Base-by-base conservation (phyloP, 192 early-diverging fungal genomes). In the Mortierella antarctica region DNA sequence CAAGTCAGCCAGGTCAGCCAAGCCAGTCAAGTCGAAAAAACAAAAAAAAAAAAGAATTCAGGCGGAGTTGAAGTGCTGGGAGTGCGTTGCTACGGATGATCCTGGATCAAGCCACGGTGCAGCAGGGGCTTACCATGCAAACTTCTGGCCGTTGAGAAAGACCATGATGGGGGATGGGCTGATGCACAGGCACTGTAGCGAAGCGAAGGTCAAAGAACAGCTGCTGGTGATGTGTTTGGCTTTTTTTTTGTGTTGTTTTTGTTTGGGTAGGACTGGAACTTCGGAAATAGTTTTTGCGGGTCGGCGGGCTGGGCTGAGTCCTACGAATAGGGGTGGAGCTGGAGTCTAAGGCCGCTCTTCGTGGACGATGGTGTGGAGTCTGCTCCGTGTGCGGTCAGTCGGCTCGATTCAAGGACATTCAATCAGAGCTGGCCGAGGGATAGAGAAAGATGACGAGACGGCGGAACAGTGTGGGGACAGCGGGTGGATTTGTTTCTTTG, bases 81-180 rank as follows among this genome's bases (percentile, higher is more conserved):
- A 31, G 31, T 31, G 31, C 31, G 31, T 31, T 31, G 31, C 31
- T 31, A 2, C 3, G 31, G 31, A 31, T 31, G 31, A 31, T 31
- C 31, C 31, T 31, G 31, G 31, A 31, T 31, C 31, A 3, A 31
- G 31, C 31, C 31, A 31, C 3, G 31, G 31, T 31, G 31, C 31
- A 31, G 31, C 31, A 31, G 31, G 31, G 31, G 23, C 77, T 67
- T 72, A 80, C 77, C 77, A 80, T 56, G 77, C 77, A 80, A 80
- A 80, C 68, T 89, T 89, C 54, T 86, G 75, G 41, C 75, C 75
- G 53, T 79, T 79, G 15, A 79, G 58, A 49, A 79, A 79, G 23
- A 79, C 69, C 75, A 79, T 79, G 63, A 57, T 70, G 71, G 50
- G 17, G 21, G 17, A 65, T 41, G 60, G 45, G 58, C 44, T 31